Evolutionary conservation across 768 basidiomycete species (phyloP).

Genomic region (Psilocybe azurescens): DNA sequence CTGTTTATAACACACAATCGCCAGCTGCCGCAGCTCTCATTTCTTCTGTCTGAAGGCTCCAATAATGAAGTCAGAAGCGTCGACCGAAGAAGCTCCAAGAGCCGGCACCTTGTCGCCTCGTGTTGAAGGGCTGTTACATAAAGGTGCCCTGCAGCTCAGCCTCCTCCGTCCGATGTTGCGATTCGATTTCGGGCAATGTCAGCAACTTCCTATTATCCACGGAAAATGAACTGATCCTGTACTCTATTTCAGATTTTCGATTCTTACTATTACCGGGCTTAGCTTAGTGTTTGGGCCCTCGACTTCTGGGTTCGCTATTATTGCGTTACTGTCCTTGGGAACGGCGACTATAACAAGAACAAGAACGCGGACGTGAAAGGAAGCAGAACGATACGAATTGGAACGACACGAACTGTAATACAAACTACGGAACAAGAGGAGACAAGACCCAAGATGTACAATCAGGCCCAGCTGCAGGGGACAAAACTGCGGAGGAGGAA

Average conservation of each 20-base stretch:
- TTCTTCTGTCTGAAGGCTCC: background rate
- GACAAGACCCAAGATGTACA: background rate
- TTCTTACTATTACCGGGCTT: background rate
- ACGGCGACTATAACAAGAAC: background rate
- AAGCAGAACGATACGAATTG: background rate
- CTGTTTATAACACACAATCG: background rate
- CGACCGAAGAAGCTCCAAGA: background rate
- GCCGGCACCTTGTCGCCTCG: conserved; percentile 4
- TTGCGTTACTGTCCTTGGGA: background rate
- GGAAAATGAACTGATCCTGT: background rate
- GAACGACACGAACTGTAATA: background rate
- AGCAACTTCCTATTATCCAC: background rate
- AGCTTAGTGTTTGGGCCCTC: background rate
- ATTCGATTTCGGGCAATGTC: background rate
- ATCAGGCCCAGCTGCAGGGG: background rate
- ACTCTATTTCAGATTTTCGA: background rate
- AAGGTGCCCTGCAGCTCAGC: background rate
- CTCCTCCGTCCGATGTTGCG: background rate
- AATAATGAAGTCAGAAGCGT: conserved; percentile 1
- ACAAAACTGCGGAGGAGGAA: background rate
- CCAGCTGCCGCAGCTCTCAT: background rate
- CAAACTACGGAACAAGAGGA: background rate
- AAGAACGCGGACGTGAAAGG: background rate
- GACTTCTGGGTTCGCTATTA: background rate
- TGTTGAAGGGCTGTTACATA: conserved; percentile 8